Evolutionary conservation across 352 stramenopile species (phyloP), one percentile per base, ranked within the genome.

Genomic region (Phytopythium montanum): DNA sequence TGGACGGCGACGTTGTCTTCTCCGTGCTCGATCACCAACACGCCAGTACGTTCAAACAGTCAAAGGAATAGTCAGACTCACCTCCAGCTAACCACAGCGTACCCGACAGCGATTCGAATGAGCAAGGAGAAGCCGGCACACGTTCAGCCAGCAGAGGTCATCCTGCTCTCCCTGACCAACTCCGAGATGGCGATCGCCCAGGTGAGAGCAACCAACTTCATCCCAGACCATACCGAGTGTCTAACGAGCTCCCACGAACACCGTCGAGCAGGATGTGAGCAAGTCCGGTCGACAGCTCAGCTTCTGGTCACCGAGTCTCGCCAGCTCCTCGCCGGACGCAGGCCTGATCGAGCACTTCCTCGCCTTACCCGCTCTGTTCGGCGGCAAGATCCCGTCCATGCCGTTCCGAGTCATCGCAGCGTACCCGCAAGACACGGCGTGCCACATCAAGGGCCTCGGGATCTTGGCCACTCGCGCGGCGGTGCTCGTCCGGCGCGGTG

Each of bases 371-470:
- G 82, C 76, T 5, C 64, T 86, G 0, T 88, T 91, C 54, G 81
- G 81, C 29, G 62, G 60, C 29, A 70, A 72, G 31, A 76, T 91
- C 51, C 66, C 72, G 1, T 42, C 65, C 6, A 73, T 74, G 48
- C 82, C 82, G 6, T 85, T 72, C 26, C 80, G 80, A 9, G 39
- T 86, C 10, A 75, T 92, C 52, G 72, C 73, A 34, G 78, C 82
- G 10, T 89, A 84, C 57, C 82, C 82, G 0, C 69, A 87, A 50
- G 78, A 87, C 18, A 92, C 80, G 5, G 82, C 80, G n/a, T 92
- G 82, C 39, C 62, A 88, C 50, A 69, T 72, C 48, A 74, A 87
- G 64, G 82, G 80, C 1, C 72, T 92, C 29, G 73, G 66, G 10
- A 78, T 92, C 26, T 62, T 78, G 8, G 78, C 67, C 16, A 81